Conservation (phyloP, 2,329 filamentous ascomycete species). For the Dactylellina parvicollis region DNA sequence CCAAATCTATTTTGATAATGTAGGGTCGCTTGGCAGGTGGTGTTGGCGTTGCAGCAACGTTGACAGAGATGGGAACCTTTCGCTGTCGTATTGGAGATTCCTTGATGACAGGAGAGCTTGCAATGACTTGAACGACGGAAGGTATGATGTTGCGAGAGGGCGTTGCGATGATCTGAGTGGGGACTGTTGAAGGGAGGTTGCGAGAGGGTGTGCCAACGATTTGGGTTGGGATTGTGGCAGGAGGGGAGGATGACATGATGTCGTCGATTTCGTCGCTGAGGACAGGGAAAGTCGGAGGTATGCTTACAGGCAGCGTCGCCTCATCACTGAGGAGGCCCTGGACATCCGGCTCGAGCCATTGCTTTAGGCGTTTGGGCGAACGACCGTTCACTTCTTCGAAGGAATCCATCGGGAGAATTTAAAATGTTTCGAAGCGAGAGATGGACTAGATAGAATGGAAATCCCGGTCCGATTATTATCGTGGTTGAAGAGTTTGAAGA, state of each 20-base stretch:
- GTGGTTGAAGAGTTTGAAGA: no score
- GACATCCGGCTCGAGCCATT: slow-evolving; percentile 57
- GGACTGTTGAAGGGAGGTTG: slow-evolving; percentile 65
- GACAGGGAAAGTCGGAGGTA: slow-evolving; percentile 33
- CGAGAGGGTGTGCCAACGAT: slow-evolving; percentile 55
- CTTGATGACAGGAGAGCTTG: slow-evolving; percentile 81
- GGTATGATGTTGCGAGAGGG: slow-evolving; percentile 59
- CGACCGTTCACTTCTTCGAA: slow-evolving; percentile 18
- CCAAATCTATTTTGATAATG: slow-evolving; percentile 31
- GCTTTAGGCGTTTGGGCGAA: slow-evolving; percentile 44
- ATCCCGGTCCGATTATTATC: no score
- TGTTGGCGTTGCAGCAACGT: slow-evolving; percentile 10
- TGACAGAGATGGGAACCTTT: slow-evolving; percentile 31
- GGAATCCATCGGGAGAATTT: slow-evolving; percentile 26
- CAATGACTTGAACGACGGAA: slow-evolving; percentile 78
- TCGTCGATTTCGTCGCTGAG: slow-evolving; percentile 58
- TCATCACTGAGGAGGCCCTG: slow-evolving; percentile 62
- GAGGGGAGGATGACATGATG: slow-evolving; percentile 61
- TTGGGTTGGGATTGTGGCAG: slow-evolving; percentile 63
- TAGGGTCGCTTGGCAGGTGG: slow-evolving; percentile 31
- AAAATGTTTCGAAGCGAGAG: not conserved
- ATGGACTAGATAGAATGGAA: no score
- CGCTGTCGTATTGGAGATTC: slow-evolving; percentile 62
- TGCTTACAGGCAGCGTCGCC: slow-evolving; percentile 37
- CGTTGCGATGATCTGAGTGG: slow-evolving; percentile 69